Evolutionary conservation across 352 stramenopile species (phyloP).

Genomic region (Phytophthora vignae): DNA sequence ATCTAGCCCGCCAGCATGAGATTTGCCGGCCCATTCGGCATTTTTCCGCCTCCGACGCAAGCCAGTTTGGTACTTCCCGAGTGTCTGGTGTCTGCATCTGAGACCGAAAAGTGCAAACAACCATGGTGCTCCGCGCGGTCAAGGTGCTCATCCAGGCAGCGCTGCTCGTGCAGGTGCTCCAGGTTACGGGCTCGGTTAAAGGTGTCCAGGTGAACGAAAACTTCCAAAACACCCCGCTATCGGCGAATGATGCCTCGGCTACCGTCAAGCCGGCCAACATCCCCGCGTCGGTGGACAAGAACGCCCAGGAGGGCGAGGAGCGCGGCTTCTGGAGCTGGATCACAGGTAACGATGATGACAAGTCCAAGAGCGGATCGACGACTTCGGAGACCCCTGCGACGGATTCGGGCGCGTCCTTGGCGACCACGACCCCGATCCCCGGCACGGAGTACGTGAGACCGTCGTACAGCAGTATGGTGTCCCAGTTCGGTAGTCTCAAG

Average conservation of each 20-base stretch:
- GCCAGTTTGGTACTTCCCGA: constrained; percentile 23
- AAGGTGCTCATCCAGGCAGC: constrained; percentile 25
- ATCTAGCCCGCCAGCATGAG: constrained; percentile 17
- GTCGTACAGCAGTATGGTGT: constrained; percentile 23
- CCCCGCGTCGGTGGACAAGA: constrained; percentile 12
- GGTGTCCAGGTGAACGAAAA: constrained; percentile 21
- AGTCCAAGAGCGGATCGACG: background rate
- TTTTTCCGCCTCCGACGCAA: constrained; percentile 30
- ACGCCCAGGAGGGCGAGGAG: constrained; percentile 21
- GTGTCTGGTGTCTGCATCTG: constrained; percentile 13
- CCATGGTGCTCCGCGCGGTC: constrained; percentile 36
- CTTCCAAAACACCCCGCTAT: constrained; percentile 32
- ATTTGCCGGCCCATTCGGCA: constrained; percentile 40
- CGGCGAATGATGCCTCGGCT: constrained; percentile 2
- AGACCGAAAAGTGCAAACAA: constrained; percentile 22
- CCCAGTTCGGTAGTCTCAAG: constrained; percentile 26
- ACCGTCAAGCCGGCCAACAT: constrained; percentile 5
- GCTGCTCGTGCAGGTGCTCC: constrained; percentile 30
- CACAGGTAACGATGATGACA: constrained; percentile 7
- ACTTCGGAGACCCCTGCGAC: background rate
- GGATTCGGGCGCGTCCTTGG: background rate
- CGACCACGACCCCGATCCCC: constrained; percentile 27
- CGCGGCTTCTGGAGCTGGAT: constrained; percentile 31
- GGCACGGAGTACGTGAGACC: constrained; percentile 6
- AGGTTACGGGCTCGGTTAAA: constrained; percentile 12